Percentiles rank a stretch among this genome's conserved stretches.
Evolutionary conservation across 768 basidiomycete species (phyloP).

Genomic region (Sporobolomyces pararoseus): DNA sequence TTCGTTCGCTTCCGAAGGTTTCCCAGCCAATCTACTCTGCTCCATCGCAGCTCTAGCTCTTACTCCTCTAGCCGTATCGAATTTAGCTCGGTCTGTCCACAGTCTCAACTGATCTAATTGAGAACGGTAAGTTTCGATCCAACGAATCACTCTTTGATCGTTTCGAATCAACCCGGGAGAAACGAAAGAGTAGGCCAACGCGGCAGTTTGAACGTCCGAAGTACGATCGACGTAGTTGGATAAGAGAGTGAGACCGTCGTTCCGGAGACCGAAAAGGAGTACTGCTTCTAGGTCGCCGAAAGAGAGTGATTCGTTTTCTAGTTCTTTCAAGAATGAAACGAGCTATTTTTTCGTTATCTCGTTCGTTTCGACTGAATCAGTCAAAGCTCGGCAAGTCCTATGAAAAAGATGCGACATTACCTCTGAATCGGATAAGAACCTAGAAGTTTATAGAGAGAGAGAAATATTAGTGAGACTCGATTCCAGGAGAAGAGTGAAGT

Average conservation of each 20-base stretch:
- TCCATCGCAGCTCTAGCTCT: conserved; percentile 29
- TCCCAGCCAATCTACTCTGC: conserved; percentile 29
- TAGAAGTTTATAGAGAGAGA: too few relatives aligned
- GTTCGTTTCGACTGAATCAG: too few relatives aligned
- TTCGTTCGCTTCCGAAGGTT: conserved; percentile 32
- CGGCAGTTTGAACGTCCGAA: conserved; percentile 37
- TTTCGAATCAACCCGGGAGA: conserved; percentile 36
- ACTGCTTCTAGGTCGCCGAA: conserved; percentile 38
- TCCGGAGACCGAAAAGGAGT: conserved; percentile 41
- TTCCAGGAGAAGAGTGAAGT: not conserved
- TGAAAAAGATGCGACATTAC: conserved; percentile 9
- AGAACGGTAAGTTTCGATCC: conserved; percentile 39
- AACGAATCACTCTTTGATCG: conserved; percentile 31
- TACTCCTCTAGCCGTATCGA: conserved; percentile 30
- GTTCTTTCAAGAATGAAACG: conserved; percentile 34
- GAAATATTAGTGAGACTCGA: too few relatives aligned
- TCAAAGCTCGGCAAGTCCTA: too few relatives aligned
- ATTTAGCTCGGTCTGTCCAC: conserved; percentile 28
- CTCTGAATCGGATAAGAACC: conserved; percentile 36
- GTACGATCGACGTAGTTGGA: conserved; percentile 36
- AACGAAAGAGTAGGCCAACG: conserved; percentile 38
- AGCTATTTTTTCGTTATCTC: conserved; percentile 26
- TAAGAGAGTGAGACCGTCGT: conserved; percentile 37
- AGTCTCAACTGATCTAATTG: conserved; percentile 33
- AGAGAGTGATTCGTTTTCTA: conserved; percentile 30